Conservation (phyloP, 495 filamentous ascomycete genomes). For the Hypoxylon trugodes region DNA sequence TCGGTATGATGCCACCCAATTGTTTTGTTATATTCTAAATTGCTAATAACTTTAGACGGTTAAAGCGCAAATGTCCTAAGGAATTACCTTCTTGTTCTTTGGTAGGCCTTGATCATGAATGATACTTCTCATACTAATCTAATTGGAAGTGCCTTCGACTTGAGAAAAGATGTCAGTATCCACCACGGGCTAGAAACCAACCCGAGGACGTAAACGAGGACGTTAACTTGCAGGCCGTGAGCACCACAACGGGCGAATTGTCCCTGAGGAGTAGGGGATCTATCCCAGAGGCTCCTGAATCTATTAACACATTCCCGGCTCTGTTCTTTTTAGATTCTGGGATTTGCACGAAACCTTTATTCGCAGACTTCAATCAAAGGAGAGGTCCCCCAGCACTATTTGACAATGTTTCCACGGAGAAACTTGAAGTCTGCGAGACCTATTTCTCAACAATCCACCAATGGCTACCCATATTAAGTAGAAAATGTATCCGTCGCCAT, state of each 20-base stretch:
- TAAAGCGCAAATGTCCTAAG: constrained; percentile 58
- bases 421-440: constrained; percentile 17
- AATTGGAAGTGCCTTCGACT: constrained; percentile 48
- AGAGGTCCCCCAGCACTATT: not conserved
- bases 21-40: not conserved
- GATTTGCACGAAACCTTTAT: constrained; percentile 25
- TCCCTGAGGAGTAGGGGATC: not conserved
- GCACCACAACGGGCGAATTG: not conserved
- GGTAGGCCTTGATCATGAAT: constrained; percentile 42
- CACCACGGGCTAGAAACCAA: constrained; percentile 37
- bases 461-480: constrained; percentile 60
- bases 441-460: constrained; percentile 48
- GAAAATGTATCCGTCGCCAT: constrained; percentile 46
- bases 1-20: constrained; percentile 10
- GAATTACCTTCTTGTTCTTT: constrained; percentile 50
- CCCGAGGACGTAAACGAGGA: constrained; percentile 24
- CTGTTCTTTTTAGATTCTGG: constrained; percentile 38
- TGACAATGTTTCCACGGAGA: not conserved
- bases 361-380: constrained; percentile 10
- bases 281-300: not conserved
- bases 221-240: not conserved
- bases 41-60: constrained; percentile 19
- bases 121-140: constrained; percentile 36
- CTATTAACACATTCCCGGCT: constrained; percentile 18
- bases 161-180: constrained; percentile 48